Evolutionary conservation across 2,329 filamentous ascomycete species (phyloP).

Genomic region (Xylaria sp.): DNA sequence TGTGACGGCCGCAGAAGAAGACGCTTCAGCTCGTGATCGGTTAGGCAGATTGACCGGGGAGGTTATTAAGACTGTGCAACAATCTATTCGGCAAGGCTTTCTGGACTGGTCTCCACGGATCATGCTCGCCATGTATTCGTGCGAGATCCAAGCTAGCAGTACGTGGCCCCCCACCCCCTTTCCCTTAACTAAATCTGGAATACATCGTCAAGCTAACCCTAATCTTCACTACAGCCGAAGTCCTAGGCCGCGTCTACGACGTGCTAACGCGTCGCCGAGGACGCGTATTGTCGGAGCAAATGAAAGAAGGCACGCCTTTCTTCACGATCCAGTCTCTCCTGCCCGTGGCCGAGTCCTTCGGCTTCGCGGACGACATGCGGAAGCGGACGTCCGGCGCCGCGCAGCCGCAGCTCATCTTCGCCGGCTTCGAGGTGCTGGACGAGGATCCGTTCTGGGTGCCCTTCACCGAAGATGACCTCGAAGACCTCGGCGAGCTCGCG

Average conservation of each 20-base stretch:
- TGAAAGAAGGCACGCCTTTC: constrained; percentile 96
- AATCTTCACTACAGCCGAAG: constrained; percentile 71
- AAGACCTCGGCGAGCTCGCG: constrained; percentile 93
- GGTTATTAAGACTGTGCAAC: constrained; percentile 88
- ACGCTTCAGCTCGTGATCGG: constrained; percentile 69
- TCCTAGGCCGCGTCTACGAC: constrained; percentile 93
- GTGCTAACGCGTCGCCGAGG: constrained; percentile 96
- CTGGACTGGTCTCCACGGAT: constrained; percentile 96
- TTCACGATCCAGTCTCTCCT: constrained; percentile 91
- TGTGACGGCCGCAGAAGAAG: constrained; percentile 65
- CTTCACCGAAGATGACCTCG: constrained; percentile 93
- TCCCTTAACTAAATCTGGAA: not conserved
- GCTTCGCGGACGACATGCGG: constrained; percentile 95
- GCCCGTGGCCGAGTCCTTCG: constrained; percentile 94
- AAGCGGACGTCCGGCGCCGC: constrained; percentile 92
- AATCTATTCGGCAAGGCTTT: constrained; percentile 85
- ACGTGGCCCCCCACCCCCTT: constrained; percentile 50
- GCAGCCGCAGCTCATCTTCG: constrained; percentile 91
- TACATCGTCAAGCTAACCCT: constrained; percentile 22
- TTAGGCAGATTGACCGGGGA: constrained; percentile 89
- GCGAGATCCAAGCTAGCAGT: constrained; percentile 96
- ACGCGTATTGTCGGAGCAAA: constrained; percentile 86
- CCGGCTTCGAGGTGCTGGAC: constrained; percentile 91
- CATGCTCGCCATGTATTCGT: constrained; percentile 96
- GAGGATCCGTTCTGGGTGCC: constrained; percentile 99